Evolutionary conservation across 1,139 yeast genomes (phyloP).

Genomic region (Suhomyces wounanorum): DNA sequence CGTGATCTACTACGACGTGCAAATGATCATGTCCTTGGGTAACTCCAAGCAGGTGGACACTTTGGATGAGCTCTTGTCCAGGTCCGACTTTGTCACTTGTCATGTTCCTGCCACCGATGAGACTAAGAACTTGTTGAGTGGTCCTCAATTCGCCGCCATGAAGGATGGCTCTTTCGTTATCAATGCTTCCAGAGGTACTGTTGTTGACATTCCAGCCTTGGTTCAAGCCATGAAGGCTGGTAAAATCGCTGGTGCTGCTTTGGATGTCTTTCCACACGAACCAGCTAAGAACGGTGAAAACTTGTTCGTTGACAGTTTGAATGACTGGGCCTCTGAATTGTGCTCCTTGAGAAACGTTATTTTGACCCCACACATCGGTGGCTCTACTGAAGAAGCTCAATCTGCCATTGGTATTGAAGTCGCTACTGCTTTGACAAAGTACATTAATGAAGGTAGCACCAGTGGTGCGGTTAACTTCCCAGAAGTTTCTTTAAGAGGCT

Average conservation of each 20-base stretch:
- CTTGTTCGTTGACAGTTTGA: constrained; percentile 69
- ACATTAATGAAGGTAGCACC: constrained; percentile 96
- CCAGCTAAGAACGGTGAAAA: constrained; percentile 96
- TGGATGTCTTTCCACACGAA: constrained; percentile 96
- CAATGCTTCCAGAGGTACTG: constrained; percentile 98
- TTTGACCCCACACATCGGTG: constrained; percentile 97
- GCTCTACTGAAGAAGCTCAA: constrained; percentile 99
- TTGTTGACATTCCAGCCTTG: constrained; percentile 92
- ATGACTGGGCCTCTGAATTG: constrained; percentile 83
- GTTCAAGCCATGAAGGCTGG: constrained; percentile 90
- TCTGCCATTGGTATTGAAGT: constrained; percentile 97
- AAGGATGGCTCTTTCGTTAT: constrained; percentile 92
- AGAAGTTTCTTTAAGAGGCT: constrained; percentile 88
- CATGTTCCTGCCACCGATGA: constrained; percentile 97
- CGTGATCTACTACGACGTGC: constrained; percentile 88
- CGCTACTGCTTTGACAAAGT: constrained; percentile 79
- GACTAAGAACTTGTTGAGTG: constrained; percentile 84
- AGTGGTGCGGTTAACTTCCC: constrained; percentile 98
- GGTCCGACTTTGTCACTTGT: constrained; percentile 85
- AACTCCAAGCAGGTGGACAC: constrained; percentile 91
- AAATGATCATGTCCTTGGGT: constrained; percentile 95
- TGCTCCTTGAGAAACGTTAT: constrained; percentile 84
- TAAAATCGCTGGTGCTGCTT: constrained; percentile 95
- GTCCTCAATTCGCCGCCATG: constrained; percentile 94
- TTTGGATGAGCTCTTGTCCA: constrained; percentile 75